Evolutionary conservation across 2,329 filamentous ascomycete species (phyloP), one percentile per base, ranked within the genome.

Genomic region (Claviceps pazoutovae): DNA sequence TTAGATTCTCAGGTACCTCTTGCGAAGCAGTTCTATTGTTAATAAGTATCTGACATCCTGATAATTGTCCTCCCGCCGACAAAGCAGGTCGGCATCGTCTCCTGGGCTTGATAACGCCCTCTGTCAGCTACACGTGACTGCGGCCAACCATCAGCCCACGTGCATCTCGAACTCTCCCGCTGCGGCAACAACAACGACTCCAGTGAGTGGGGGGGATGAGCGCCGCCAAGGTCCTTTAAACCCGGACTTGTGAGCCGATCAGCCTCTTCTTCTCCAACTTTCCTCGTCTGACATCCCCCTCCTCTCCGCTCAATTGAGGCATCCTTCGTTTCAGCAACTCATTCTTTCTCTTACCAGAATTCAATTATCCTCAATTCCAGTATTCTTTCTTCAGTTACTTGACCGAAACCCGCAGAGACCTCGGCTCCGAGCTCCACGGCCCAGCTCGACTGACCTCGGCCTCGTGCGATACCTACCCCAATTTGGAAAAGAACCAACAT

Each of bases 91-190:
- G 30, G 9, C 9, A 34, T 34, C 9, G 9, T 34, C 9, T 34
- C 9, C 30, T 34, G 30, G 26, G 30, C 9, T 30, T 30, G 26
- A 30, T 30, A 30, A 30, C 26, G 26, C 26, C 26, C 26, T 9
- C 30, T 34, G 30, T 34, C 55, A 47, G 49, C 11, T 23, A 34
- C 63, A 65, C 62, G 61, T 65, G 62, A 64, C 53, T 37, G 2
- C 41, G 48, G 46, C 60, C 59, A 64, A 64, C 62, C 60, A 56
- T 57, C 51, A 49, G 55, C 54, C 60, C 64, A 66, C 65, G 64
- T 67, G 64, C 61, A 48, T 52, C 48, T 21, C 30, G 23, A 49
- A 47, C 52, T 53, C 39, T 19, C 16, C 6, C 36, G 36, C n/a
- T 8, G 21, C 16, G n/a, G 30, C 23, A 19, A 8, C 16, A 16